These are phyloP conservation scores for Brassica cretica DNA, from an alignment of 345 rosid genomes.

Conservation along the genomic window DNA sequence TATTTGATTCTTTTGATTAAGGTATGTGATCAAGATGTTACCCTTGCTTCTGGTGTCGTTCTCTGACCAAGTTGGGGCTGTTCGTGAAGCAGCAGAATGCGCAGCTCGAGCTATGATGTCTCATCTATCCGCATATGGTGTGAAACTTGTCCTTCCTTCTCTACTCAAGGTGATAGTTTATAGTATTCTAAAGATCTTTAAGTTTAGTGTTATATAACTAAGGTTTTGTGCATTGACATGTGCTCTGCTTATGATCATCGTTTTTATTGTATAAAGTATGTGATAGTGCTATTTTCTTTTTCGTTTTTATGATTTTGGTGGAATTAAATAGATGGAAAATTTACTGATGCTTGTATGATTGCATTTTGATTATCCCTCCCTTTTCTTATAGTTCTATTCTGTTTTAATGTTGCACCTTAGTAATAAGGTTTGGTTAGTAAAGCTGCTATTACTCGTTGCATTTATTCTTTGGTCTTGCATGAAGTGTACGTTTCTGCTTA, in stretches of 20 bases:
- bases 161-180: conserved; percentile 67
- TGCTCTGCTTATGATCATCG: conserved; percentile 13
- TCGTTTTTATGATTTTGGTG: neutral
- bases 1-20: conserved; percentile 38
- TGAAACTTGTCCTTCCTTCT: conserved; percentile 95
- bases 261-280: conserved; percentile 6
- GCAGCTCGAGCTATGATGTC: conserved; percentile 99
- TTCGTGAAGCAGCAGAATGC: conserved; percentile 98
- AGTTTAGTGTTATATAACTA: neutral
- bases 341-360: neutral
- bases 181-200: conserved; percentile 6
- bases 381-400: neutral
- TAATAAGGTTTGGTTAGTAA: conserved; percentile 6
- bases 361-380: neutral
- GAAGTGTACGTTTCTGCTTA: conserved; percentile 7
- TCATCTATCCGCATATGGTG: conserved; percentile 87
- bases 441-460: conserved; percentile 2
- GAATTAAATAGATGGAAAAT: conserved; percentile 3
- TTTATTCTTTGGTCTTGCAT: conserved; percentile 11
- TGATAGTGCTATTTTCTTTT: conserved; percentile 9
- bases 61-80: conserved; percentile 97
- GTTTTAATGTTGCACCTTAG: conserved; percentile 10
- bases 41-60: conserved; percentile 89
- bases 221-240: conserved; percentile 14
- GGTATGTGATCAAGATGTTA: conserved; percentile 94